Conservation (phyloP, 1,139 yeast species). For the Candida mesenterica region DNA sequence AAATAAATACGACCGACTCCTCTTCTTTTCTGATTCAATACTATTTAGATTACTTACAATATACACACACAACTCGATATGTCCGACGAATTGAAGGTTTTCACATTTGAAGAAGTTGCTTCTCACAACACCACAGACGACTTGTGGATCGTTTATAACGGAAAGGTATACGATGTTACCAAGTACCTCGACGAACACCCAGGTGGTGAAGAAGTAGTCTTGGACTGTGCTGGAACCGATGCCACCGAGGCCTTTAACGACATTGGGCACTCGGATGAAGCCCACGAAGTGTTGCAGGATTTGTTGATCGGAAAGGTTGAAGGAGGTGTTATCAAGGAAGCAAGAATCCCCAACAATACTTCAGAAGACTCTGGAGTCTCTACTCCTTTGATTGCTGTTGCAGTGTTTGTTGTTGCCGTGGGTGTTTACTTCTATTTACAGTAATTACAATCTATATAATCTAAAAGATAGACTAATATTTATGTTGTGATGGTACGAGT, state of each 20-base stretch:
- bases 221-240: conserved; percentile 89
- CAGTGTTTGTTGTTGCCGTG: conserved; percentile 15
- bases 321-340: conserved; percentile 40
- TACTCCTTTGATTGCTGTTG: conserved; percentile 25
- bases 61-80: conserved; percentile 3
- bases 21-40: conserved; percentile 1
- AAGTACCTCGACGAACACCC: conserved; percentile 93
- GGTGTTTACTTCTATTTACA: conserved; percentile 17
- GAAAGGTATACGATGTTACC: conserved; percentile 85
- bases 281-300: conserved; percentile 69
- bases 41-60: not conserved
- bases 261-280: conserved; percentile 97
- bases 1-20: conserved; percentile 2
- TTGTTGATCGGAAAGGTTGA: conserved; percentile 65
- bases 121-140: conserved; percentile 77
- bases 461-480: not conserved
- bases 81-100: conserved; percentile 27
- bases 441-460: conserved; percentile 3
- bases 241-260: conserved; percentile 95
- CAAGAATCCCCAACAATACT: conserved; percentile 20
- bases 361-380: conserved; percentile 28
- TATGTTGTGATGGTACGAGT: too few relatives aligned
- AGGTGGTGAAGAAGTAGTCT: conserved; percentile 96
- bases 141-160: conserved; percentile 87
- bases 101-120: conserved; percentile 63